Conservation (phyloP, 2,329 filamentous ascomycete genomes). For the Coniochaeta sp. region DNA sequence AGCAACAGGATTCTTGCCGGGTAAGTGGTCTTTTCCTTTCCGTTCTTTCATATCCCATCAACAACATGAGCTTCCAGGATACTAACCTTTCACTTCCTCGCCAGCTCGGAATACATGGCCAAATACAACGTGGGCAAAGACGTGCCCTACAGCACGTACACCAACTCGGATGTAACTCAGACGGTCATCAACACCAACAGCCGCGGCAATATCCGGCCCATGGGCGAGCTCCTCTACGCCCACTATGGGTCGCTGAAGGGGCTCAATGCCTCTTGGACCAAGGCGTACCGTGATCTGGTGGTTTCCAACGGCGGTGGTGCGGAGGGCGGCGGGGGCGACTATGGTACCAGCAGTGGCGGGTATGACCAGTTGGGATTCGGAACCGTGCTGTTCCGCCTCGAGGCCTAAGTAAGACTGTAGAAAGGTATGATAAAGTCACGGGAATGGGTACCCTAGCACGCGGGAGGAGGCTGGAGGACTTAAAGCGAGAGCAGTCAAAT, state of each 20-base stretch:
- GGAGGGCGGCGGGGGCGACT: conserved; percentile 37
- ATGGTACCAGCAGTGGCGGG: conserved; percentile 30
- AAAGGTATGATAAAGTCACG: too few species aligned
- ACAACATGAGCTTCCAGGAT: too few species aligned
- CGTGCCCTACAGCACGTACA: conserved; percentile 33
- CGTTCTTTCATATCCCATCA: not conserved
- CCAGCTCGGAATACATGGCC: conserved; percentile 26
- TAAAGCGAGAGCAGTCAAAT: too few species aligned
- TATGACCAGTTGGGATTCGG: conserved; percentile 30
- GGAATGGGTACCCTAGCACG: too few species aligned
- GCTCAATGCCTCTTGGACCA: conserved; percentile 27
- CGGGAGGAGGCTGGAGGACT: too few species aligned
- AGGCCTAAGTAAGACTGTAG: not conserved
- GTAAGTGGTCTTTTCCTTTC: conserved; percentile 15
- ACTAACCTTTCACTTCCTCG: conserved; percentile 7
- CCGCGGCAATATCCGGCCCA: conserved; percentile 28
- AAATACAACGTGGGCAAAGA: conserved; percentile 35
- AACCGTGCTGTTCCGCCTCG: conserved; percentile 19
- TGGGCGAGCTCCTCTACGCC: conserved; percentile 29
- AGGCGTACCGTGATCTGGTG: conserved; percentile 27
- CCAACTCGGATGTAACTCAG: conserved; percentile 27
- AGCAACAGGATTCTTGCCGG: conserved; percentile 26
- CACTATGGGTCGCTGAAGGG: conserved; percentile 32
- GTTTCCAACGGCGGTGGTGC: conserved; percentile 23
- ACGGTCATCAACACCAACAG: conserved; percentile 21